These are phyloP conservation scores for Crucibulum laeve DNA, from an alignment of 768 basidiomycete genomes.

Conservation along the genomic window DNA sequence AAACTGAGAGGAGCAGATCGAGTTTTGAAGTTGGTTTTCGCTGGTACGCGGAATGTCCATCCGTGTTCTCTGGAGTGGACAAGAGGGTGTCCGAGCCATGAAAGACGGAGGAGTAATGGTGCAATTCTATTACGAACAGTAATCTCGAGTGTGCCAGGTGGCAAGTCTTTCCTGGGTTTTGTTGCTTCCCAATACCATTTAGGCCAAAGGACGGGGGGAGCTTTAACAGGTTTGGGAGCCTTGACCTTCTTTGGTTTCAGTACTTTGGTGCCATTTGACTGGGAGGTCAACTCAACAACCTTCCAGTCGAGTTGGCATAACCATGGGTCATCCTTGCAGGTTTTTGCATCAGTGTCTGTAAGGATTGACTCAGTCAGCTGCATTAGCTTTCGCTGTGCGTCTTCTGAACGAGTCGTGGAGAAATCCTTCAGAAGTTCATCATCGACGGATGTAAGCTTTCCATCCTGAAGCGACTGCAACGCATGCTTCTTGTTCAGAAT, in stretches of 20 bases:
- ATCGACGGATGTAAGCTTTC: constrained; percentile 36
- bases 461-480: constrained; percentile 36
- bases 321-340: constrained; percentile 43
- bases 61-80: constrained; percentile 84
- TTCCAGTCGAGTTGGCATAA: constrained; percentile 71
- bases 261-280: constrained; percentile 6
- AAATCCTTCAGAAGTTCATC: constrained; percentile 40
- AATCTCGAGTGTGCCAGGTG: constrained; percentile 76
- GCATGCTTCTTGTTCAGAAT: constrained; percentile 47
- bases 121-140: constrained; percentile 80
- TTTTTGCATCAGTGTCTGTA: constrained; percentile 4
- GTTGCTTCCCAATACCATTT: constrained; percentile 96
- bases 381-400: constrained; percentile 30
- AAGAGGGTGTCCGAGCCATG: constrained; percentile 85
- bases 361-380: constrained; percentile 34
- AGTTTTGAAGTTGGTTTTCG: constrained; percentile 37
- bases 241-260: constrained; percentile 22
- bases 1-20: constrained; percentile 50
- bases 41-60: constrained; percentile 84
- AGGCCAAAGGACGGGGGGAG: constrained; percentile 70
- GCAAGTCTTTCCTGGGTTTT: constrained; percentile 61
- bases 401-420: constrained; percentile 33
- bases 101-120: constrained; percentile 79
- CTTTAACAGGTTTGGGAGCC: constrained; percentile 32
- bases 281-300: no score